Base-by-base conservation (phyloP, 2,329 filamentous ascomycete genomes). In the Cadophora luteo-olivacea region DNA sequence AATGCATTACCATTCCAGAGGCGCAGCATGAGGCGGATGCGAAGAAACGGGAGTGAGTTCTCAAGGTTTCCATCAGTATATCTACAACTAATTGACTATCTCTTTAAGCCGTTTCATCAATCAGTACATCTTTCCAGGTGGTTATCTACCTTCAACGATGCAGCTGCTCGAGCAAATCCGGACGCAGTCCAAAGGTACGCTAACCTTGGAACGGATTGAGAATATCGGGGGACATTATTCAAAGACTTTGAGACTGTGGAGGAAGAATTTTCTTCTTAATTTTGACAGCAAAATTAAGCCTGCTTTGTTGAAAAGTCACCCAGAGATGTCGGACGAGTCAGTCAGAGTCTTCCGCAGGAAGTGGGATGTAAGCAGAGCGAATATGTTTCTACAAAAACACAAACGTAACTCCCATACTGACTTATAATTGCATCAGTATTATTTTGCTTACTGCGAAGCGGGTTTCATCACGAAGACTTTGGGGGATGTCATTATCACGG, bases 381-480 rank as follows among this genome's bases (percentile, higher is more conserved):
- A 36, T 36, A 5, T 11, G 33, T 36, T 11, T 36, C 11, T 11
- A 36, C 33, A 4, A 36, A 36, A 5, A 11, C 33, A 5, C 11
- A 36, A 36, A 36, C 11, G 55, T 36, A 33, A n/a, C 38, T 19
- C 38, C 32, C n/a, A 38, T 60, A 16, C 55, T 60, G 11, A 60
- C 22, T 9, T 38, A 19, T 3, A 4, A 38, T 60, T 36, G 5
- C 16, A n/a, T 49, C 11, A 60, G 55, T 60, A 60, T n/a, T 60
- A 60, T 22, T 60, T 60, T 60, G n/a, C 55, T 60, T 60, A 60
- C 14, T 60, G 55, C 29, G 55, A 60, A 29, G 55, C 55, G 11
- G 55, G 55, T 29, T 60, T 60, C 32, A n/a, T 60, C 32, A 60
- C 55, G 16, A 60, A 60, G 55, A 60, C 55, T 22, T 60, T 60